Base-by-base conservation (phyloP, 352 stramenopile species). In the Phytopythium vexans region DNA sequence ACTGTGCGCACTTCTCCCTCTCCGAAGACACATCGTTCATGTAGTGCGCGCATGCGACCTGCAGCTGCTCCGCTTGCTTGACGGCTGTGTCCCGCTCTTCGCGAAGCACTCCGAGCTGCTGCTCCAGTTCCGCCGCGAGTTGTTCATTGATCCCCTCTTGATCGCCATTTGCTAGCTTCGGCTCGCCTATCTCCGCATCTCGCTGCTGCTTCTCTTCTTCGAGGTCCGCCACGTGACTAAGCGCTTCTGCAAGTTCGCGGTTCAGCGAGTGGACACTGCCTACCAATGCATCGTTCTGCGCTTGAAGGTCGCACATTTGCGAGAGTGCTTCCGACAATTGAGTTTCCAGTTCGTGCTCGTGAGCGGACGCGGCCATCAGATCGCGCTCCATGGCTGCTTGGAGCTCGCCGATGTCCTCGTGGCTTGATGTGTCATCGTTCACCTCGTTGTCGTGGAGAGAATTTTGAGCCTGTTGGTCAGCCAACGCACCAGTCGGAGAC, bases 231-330 rank as follows among this genome's bases (percentile, higher is more conserved):
- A 41, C 38, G 6, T 54, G 50, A 9, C 9, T 31, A 5, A 63
- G 49, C 1, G 59, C 54, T 2, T 15, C 34, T 2, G 51, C 21
- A 2, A 67, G 54, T 34, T 67, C 55, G 9, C 21, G 4, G 5
- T 51, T 53, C 38, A 62, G 7, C 3, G 27, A 39, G 15, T 41
- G 14, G 36, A 55, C 38, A 4, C 48, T 54, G 15, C 36, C 8
- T 31, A 37, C 47, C 33, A 69, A 40, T 6, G 49, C 48, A 34
- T 60, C 46, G 21, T 70, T 40, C 14, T 45, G 49, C 32, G 21
- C 16, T 16, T 65, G 49, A 37, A 60, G 15, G 32, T 58, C 36
- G 21, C 36, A 43, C 5, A 53, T 21, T 36, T 44, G 47, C 2
- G 9, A 3, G 14, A 53, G 14, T 37, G 47, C 47, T 12, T 53